phyloP scores from a whole-genome alignment of 768 basidiomycete species.

The Rhizopogon roseolus region DNA sequence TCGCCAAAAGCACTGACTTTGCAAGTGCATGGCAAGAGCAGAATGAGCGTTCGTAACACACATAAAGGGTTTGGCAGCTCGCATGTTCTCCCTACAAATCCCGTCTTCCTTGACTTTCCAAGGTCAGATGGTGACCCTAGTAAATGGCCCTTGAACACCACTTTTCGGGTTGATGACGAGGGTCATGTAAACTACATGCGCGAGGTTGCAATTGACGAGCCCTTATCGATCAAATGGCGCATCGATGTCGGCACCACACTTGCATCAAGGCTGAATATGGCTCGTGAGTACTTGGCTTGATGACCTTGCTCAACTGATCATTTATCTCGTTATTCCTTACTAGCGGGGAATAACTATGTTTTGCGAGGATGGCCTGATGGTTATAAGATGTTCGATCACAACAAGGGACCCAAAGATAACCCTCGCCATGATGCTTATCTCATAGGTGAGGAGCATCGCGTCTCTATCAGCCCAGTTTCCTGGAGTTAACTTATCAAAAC shows the following conservation, averaged over 20 bases:
- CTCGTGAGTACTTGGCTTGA: slow-evolving; percentile 35
- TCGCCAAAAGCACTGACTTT: neutral
- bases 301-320: neutral
- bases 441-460: slow-evolving; percentile 44
- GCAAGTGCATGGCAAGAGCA: slow-evolving; percentile 5
- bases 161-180: slow-evolving; percentile 45
- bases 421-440: slow-evolving; percentile 79
- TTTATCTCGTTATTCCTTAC: neutral
- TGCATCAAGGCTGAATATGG: slow-evolving; percentile 40
- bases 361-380: slow-evolving; percentile 60
- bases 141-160: slow-evolving; percentile 57
- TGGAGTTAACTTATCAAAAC: neutral
- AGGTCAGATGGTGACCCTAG: slow-evolving; percentile 53
- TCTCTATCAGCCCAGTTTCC: neutral
- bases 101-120: slow-evolving; percentile 53
- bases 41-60: slow-evolving; percentile 18
- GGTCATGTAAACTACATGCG: slow-evolving; percentile 74
- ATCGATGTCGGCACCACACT: slow-evolving; percentile 34
- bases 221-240: slow-evolving; percentile 57
- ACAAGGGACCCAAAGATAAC: slow-evolving; percentile 50
- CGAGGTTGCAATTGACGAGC: slow-evolving; percentile 44
- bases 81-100: slow-evolving; percentile 43
- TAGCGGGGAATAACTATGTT: slow-evolving; percentile 53
- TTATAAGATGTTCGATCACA: slow-evolving; percentile 72
- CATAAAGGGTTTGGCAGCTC: neutral